Conservation (phyloP, 805 yeast genomes). For the Candida michaelii region DNA sequence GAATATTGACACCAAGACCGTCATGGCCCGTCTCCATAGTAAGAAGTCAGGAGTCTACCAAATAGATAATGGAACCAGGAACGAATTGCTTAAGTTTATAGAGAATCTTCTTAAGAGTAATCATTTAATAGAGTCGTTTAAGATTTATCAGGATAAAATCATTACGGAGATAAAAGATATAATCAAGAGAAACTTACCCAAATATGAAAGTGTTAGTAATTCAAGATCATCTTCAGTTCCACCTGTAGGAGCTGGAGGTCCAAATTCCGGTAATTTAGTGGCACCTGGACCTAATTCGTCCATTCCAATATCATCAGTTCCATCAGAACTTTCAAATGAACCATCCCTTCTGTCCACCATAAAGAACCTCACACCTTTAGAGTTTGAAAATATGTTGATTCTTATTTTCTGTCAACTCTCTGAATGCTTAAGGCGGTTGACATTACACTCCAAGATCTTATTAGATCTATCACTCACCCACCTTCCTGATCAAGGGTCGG, state of each 20-base stretch:
- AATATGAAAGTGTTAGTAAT: slow-evolving; percentile 23
- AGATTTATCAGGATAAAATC: slow-evolving; percentile 65
- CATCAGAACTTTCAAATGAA: slow-evolving; percentile 4
- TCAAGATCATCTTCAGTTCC: slow-evolving; percentile 31
- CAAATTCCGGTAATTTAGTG: slow-evolving; percentile 14
- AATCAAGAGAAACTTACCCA: slow-evolving; percentile 66
- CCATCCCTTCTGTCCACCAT: slow-evolving; percentile 41
- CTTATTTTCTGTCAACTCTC: slow-evolving; percentile 62
- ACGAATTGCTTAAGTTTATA: slow-evolving; percentile 46
- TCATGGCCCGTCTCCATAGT: slow-evolving; percentile 50
- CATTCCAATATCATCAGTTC: slow-evolving; percentile 5
- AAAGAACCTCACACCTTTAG: slow-evolving; percentile 66
- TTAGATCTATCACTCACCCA: slow-evolving; percentile 61
- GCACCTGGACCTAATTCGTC: slow-evolving; percentile 15
- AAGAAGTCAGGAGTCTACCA: slow-evolving; percentile 27
- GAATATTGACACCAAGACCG: slow-evolving; percentile 44
- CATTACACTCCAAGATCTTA: slow-evolving; percentile 75
- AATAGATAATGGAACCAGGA: slow-evolving; percentile 41
- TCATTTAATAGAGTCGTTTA: slow-evolving; percentile 59
- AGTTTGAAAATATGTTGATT: slow-evolving; percentile 70
- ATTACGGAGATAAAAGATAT: slow-evolving; percentile 69
- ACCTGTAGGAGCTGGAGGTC: too few species aligned
- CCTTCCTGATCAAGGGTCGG: slow-evolving; percentile 16
- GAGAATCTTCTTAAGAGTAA: slow-evolving; percentile 61
- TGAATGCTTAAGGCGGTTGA: slow-evolving; percentile 71